These are phyloP conservation scores for Plasmopara muralis DNA, from an alignment of 352 stramenopile genomes.

Conservation along the genomic window DNA sequence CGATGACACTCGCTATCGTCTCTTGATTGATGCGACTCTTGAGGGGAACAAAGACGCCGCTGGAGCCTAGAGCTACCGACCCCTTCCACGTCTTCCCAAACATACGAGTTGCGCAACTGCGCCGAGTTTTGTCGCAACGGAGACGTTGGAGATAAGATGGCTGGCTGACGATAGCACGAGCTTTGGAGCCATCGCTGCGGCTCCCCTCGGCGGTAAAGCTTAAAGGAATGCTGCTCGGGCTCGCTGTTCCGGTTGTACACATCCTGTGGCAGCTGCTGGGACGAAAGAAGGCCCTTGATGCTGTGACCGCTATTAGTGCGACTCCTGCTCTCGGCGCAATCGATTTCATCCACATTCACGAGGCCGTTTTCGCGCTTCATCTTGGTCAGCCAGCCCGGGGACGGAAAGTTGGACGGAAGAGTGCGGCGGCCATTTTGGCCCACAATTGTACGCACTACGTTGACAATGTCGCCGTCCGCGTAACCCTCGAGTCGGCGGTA, in stretches of 20 bases:
- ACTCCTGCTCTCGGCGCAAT: constrained; percentile 6
- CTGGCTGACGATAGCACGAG: constrained; percentile 17
- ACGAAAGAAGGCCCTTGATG: constrained; percentile 2
- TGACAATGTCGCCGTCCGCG: constrained; percentile 42
- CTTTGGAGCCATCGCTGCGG: constrained; percentile 14
- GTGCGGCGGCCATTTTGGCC: constrained; percentile 31
- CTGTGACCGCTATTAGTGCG: constrained; percentile 6
- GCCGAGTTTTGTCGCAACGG: constrained; percentile 8
- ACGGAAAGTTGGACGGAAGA: constrained; percentile 43
- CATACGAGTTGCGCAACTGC: constrained; percentile 7
- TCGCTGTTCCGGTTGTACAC: constrained; percentile 13
- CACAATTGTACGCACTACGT: constrained; percentile 55
- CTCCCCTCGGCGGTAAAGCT: constrained; percentile 9
- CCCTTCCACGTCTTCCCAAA: constrained; percentile 11
- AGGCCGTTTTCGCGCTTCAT: constrained; percentile 59
- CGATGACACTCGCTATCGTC: constrained; percentile 13
- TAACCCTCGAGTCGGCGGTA: constrained; percentile 29
- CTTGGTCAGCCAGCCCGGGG: constrained; percentile 36
- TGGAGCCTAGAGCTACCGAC: not conserved
- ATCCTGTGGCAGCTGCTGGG: constrained; percentile 11
- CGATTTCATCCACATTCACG: constrained; percentile 16
- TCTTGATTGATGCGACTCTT: constrained; percentile 6
- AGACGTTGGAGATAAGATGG: constrained; percentile 13
- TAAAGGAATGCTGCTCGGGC: constrained; percentile 12
- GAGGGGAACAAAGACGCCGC: constrained; percentile 9